These are phyloP conservation scores for Podila verticillata DNA, from an alignment of 192 early-diverging fungal genomes.

Conservation along the genomic window DNA sequence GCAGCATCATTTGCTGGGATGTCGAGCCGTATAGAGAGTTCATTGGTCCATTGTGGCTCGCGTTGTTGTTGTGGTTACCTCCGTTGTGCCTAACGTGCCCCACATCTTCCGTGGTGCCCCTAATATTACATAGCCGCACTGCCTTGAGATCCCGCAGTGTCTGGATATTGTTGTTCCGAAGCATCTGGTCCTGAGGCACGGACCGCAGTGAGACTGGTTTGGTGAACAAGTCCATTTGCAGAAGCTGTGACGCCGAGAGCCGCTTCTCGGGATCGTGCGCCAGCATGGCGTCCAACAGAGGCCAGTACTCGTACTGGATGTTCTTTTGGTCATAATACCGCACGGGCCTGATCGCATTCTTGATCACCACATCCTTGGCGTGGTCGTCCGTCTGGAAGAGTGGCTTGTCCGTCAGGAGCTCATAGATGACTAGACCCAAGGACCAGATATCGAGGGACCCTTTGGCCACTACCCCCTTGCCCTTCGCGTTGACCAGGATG, in stretches of 20 bases:
- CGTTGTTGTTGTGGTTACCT: too few species aligned
- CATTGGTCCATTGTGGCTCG: conserved; percentile 4
- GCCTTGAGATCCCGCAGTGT: conserved; percentile 32
- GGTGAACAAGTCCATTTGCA: conserved; percentile 38
- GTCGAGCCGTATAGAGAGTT: conserved; percentile 11
- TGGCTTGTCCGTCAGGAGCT: conserved; percentile 35
- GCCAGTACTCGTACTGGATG: conserved; percentile 9
- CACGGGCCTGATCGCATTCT: conserved; percentile 4
- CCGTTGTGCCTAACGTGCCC: not conserved
- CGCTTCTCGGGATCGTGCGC: conserved; percentile 25
- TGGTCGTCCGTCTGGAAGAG: conserved; percentile 42
- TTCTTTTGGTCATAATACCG: conserved; percentile 37
- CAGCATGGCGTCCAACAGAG: conserved; percentile 37
- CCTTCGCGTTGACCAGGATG: conserved; percentile 38
- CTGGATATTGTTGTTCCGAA: conserved; percentile 38
- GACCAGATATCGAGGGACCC: conserved; percentile 60
- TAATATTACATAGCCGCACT: conserved; percentile 24
- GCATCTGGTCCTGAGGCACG: conserved; percentile 15
- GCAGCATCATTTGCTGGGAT: conserved; percentile 19
- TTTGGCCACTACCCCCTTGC: conserved; percentile 49
- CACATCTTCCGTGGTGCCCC: not conserved
- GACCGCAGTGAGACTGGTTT: conserved; percentile 1
- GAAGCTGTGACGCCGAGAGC: conserved; percentile 20
- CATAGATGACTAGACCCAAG: conserved; percentile 57
- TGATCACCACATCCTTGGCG: conserved; percentile 23